Evolutionary conservation across 306 rosid species (phyloP).

Genomic region (Cicer cuneatum): DNA sequence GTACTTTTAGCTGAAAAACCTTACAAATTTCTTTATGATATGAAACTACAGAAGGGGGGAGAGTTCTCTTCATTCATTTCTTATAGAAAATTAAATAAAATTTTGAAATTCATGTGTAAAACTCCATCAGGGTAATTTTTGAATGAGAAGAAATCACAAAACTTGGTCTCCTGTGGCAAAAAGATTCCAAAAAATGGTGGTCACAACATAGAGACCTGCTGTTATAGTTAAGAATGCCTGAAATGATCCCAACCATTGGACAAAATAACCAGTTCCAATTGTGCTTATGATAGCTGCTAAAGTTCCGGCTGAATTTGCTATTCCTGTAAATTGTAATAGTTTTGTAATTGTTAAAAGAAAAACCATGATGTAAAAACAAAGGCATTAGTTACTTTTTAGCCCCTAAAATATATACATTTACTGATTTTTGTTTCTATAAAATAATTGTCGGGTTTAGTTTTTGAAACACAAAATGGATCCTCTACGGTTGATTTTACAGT

Average conservation of each 20-base stretch:
- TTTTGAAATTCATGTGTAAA: conserved; percentile 6
- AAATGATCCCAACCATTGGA: conserved; percentile 90
- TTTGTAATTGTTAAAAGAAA: not conserved
- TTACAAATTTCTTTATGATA: conserved; percentile 8
- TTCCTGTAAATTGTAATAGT: conserved; percentile 55
- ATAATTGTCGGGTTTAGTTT: too few relatives aligned
- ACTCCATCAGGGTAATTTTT: not conserved
- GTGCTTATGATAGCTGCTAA: conserved; percentile 94
- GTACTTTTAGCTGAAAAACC: not conserved
- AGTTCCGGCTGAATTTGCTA: conserved; percentile 85
- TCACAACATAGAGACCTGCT: conserved; percentile 67
- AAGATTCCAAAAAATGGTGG: conserved; percentile 81
- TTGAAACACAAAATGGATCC: too few relatives aligned
- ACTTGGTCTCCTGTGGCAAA: conserved; percentile 83
- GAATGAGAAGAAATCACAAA: conserved; percentile 43
- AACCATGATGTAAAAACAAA: not conserved
- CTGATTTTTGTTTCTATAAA: too few relatives aligned
- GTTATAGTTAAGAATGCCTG: conserved; percentile 84
- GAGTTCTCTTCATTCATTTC: conserved; percentile 11
- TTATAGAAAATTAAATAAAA: conserved; percentile 14
- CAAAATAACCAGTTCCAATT: conserved; percentile 93
- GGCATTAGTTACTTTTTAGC: not conserved
- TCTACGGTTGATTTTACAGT: too few relatives aligned
- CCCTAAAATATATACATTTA: not conserved
- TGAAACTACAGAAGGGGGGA: not conserved